Base-by-base conservation (phyloP, 2,329 filamentous ascomycete genomes). In the Talaromyces marneffei region DNA sequence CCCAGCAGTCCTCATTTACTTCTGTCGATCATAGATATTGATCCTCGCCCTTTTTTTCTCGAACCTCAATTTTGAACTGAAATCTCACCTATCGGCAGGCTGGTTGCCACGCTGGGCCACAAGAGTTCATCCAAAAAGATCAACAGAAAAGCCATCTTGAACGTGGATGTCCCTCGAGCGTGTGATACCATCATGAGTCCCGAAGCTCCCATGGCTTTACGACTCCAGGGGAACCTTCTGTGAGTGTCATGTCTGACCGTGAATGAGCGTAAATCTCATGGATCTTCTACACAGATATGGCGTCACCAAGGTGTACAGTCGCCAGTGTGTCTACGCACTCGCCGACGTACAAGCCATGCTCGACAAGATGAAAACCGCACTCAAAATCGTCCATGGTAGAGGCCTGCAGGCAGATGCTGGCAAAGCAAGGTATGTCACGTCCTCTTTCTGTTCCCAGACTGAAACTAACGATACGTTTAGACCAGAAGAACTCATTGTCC, bases 171-270 rank as follows among this genome's bases (percentile, higher is more conserved):
- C 27, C 82, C 86, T 37, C 92, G 89, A 70, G 92, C 94, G 61
- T 97, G 93, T 74, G 83, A 88, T 65, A 94, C 88, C n/a, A 96
- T 99, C 71, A 85, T 90, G 39, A 83, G 90, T 61, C 92, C 90
- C 68, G 90, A 88, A 5, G 91, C 90, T 1, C 94, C 94, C 2
- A 88, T 99, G 77, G 93, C 94, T 4, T 77, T 99, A 65, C 87
- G 94, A 37, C 83, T 99, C 23, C 93, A 97, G 71, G 89, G 92
- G 16, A 97, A 88, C 67, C 81, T 99, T 18, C 85, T 99, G 85
- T 88, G 71, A 71, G 81, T 69, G 27, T 39, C 7, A 23, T 12
- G 35, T 44, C n/a, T 14, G 35, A n/a, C 14, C n/a, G 7, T 27
- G 6, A 16, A 23, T 20, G 14, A 23, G 4, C n/a, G 9, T 33